Evolutionary conservation across 2,329 filamentous ascomycete species (phyloP).

Genomic region (Daldinia sp.): DNA sequence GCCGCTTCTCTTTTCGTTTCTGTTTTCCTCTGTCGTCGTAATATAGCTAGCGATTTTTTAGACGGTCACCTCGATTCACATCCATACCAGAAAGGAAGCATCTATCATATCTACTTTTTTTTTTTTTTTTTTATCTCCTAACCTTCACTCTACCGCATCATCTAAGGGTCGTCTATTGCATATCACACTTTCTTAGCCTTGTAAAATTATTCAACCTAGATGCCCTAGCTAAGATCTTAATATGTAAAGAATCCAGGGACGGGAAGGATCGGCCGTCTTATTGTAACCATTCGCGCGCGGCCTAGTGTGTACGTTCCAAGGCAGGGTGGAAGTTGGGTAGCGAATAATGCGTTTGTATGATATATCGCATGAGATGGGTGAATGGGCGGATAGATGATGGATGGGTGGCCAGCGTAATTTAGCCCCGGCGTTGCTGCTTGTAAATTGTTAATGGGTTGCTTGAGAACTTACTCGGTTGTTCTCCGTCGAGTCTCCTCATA

Average conservation of each 20-base stretch:
- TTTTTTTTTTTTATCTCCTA: not conserved
- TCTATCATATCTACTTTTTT: slow-evolving; percentile 23
- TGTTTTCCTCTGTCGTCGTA: slow-evolving; percentile 22
- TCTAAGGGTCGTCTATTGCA: not conserved
- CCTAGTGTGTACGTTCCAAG: not conserved
- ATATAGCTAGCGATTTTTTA: slow-evolving; percentile 37
- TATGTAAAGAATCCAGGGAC: slow-evolving; percentile 10
- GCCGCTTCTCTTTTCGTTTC: slow-evolving; percentile 4
- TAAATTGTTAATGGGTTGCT: not conserved
- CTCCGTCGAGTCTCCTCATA: not conserved
- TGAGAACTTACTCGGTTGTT: not conserved
- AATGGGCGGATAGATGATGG: not conserved
- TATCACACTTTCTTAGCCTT: not conserved
- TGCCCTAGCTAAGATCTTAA: slow-evolving; percentile 17
- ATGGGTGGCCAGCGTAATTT: too few species aligned
- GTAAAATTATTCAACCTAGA: slow-evolving; percentile 14
- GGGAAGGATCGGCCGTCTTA: slow-evolving; percentile 2
- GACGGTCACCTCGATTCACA: slow-evolving; percentile 41
- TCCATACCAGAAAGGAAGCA: slow-evolving; percentile 31
- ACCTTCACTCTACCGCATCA: not conserved
- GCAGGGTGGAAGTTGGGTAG: not conserved
- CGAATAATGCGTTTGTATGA: slow-evolving; percentile 3
- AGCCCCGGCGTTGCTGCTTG: not conserved
- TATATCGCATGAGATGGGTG: not conserved
- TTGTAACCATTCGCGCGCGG: not conserved